Percentiles rank a stretch among this genome's conserved stretches.
Conservation (phyloP, 345 rosid genomes). For the Noccaea caerulescens region DNA sequence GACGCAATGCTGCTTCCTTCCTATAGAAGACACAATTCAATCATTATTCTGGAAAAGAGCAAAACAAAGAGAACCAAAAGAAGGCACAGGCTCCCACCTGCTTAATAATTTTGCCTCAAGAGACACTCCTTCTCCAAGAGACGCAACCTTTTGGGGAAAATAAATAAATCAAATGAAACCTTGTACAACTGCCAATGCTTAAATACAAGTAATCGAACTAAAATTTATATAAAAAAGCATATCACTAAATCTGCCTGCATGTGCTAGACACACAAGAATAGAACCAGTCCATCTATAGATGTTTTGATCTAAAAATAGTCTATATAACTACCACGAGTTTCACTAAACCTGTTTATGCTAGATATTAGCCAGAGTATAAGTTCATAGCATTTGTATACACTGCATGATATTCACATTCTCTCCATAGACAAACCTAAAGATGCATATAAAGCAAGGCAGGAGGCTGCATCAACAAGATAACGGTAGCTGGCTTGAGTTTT, state of each 20-base stretch:
- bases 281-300: neutral
- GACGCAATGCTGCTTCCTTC: conserved; percentile 90
- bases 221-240: neutral
- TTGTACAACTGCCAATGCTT: conserved; percentile 25
- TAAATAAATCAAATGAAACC: conserved; percentile 37
- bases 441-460: conserved; percentile 16
- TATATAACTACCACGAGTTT: neutral
- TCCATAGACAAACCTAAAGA: conserved; percentile 3
- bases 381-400: conserved; percentile 1
- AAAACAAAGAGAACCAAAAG: conserved; percentile 27
- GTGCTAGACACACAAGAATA: neutral
- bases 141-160: conserved; percentile 71
- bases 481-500: neutral
- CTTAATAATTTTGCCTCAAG: conserved; percentile 90
- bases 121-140: conserved; percentile 96
- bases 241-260: conserved; percentile 15
- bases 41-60: conserved; percentile 9
- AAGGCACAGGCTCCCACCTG: conserved; percentile 57
- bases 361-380: conserved; percentile 2
- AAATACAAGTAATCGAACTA: conserved; percentile 5
- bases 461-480: conserved; percentile 18
- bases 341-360: neutral
- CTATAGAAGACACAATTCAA: conserved; percentile 46
- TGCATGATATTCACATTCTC: neutral
- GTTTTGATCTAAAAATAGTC: conserved; percentile 10